These are phyloP conservation scores for Fusarium zealandicum DNA, from an alignment of 2,329 filamentous ascomycete genomes.

Conservation along the genomic window DNA sequence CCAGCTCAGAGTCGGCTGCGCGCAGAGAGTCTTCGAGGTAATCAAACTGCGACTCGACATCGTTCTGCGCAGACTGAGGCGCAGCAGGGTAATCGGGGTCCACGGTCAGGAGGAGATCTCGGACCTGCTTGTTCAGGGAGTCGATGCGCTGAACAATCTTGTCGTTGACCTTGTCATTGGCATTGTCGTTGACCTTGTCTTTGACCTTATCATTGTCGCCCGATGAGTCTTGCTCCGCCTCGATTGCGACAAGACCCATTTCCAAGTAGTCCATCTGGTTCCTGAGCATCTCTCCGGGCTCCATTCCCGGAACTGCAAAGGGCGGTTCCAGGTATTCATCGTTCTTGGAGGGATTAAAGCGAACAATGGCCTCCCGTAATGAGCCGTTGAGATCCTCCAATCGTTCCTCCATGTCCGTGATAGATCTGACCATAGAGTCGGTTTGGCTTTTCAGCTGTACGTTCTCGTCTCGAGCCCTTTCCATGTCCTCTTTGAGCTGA, in stretches of 20 bases:
- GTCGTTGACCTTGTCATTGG: conserved; percentile 47
- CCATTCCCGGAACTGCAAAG: conserved; percentile 42
- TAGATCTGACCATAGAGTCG: conserved; percentile 51
- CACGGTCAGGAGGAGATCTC: conserved; percentile 61
- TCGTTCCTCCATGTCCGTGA: conserved; percentile 69
- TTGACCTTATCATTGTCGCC: conserved; percentile 43
- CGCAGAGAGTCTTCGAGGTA: conserved; percentile 71
- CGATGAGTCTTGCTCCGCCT: conserved; percentile 60
- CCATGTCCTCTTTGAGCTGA: conserved; percentile 57
- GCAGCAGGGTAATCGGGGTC: conserved; percentile 62
- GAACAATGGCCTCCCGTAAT: conserved; percentile 71
- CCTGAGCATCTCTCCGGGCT: conserved; percentile 57
- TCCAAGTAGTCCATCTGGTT: conserved; percentile 76
- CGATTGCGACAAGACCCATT: conserved; percentile 67
- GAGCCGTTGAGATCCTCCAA: conserved; percentile 73
- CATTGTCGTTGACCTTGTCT: too few relatives aligned
- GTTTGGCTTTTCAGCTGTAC: conserved; percentile 46
- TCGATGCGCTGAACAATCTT: conserved; percentile 63
- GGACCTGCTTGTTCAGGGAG: conserved; percentile 69
- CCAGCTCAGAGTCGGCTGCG: conserved; percentile 55
- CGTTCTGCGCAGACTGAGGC: conserved; percentile 63
- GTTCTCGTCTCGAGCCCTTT: conserved; percentile 57
- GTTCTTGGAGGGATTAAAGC: conserved; percentile 65
- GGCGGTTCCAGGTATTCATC: conserved; percentile 55
- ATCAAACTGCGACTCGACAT: conserved; percentile 70